These are phyloP conservation scores for Salix arbutifolia DNA, from an alignment of 345 rosid genomes.

Conservation along the genomic window DNA sequence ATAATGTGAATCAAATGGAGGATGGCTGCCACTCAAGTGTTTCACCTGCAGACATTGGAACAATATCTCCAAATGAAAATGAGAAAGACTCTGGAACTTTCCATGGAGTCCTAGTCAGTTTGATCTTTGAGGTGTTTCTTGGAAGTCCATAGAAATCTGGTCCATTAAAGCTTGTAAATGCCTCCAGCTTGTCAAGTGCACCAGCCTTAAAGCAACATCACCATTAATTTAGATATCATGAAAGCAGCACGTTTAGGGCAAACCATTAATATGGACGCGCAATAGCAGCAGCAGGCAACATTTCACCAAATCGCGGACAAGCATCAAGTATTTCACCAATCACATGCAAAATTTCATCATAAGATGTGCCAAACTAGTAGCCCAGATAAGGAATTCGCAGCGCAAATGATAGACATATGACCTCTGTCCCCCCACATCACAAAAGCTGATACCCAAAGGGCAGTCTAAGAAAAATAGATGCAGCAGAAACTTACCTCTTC, in stretches of 20 bases:
- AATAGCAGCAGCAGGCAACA: background rate
- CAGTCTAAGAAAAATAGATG: background rate
- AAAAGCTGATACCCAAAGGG: background rate
- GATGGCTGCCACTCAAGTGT: constrained; percentile 62
- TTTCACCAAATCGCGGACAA: background rate
- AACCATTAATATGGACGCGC: background rate
- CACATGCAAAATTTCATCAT: background rate
- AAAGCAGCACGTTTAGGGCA: background rate
- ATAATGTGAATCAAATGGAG: constrained; percentile 8
- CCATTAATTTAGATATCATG: background rate
- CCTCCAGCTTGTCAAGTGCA: constrained; percentile 87
- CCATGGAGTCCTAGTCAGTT: constrained; percentile 57
- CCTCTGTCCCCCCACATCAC: background rate
- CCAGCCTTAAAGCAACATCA: constrained; percentile 55
- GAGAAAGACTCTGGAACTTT: constrained; percentile 68
- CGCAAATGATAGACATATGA: background rate
- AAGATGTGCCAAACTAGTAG: background rate
- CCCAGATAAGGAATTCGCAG: background rate
- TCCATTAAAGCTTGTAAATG: constrained; percentile 93
- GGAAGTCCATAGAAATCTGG: constrained; percentile 96
- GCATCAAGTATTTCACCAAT: background rate
- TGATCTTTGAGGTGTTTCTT: constrained; percentile 70
- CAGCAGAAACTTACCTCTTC: constrained; percentile 51
- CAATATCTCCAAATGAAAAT: constrained; percentile 67
- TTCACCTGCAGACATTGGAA: constrained; percentile 90